These are phyloP conservation scores for Pseudogymnoascus sp. DNA, from an alignment of 2,329 filamentous ascomycete genomes.

Conservation along the genomic window DNA sequence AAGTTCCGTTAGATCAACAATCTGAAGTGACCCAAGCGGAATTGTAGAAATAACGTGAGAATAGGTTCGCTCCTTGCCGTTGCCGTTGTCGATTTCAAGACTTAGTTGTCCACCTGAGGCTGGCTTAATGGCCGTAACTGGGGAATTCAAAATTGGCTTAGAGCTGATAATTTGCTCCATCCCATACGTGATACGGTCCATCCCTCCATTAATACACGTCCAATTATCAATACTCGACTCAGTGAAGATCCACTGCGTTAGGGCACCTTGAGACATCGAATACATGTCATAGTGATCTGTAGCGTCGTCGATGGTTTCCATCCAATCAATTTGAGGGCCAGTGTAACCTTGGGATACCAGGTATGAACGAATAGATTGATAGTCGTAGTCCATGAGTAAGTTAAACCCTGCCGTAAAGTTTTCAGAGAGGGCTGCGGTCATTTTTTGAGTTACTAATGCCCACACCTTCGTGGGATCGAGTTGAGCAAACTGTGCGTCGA, in stretches of 20 bases:
- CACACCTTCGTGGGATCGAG: slow-evolving; percentile 10
- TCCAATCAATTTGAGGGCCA: slow-evolving; percentile 17
- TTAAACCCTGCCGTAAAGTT: background rate
- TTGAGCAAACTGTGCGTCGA: background rate
- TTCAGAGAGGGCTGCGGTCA: background rate
- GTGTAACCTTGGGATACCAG: background rate
- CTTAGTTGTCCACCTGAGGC: slow-evolving; percentile 9
- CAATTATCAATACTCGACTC: slow-evolving; percentile 20
- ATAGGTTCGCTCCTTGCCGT: slow-evolving; percentile 12
- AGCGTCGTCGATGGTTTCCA: slow-evolving; percentile 23
- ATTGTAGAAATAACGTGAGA: slow-evolving; percentile 22
- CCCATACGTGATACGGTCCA: slow-evolving; percentile 25
- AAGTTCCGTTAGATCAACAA: slow-evolving; percentile 19
- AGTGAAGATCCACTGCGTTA: slow-evolving; percentile 32
- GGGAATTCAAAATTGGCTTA: slow-evolving; percentile 12
- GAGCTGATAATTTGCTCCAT: slow-evolving; percentile 23
- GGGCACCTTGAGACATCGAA: slow-evolving; percentile 31
- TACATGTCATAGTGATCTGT: slow-evolving; percentile 33
- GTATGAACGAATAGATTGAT: slow-evolving; percentile 17
- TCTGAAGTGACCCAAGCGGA: slow-evolving; percentile 17
- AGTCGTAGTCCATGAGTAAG: slow-evolving; percentile 16
- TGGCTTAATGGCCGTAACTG: slow-evolving; percentile 15
- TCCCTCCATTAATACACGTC: slow-evolving; percentile 33
- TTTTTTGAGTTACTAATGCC: background rate
- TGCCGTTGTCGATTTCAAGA: slow-evolving; percentile 13